Conservation (phyloP, 2,329 filamentous ascomycete genomes). For the Fusarium marasasianum region DNA sequence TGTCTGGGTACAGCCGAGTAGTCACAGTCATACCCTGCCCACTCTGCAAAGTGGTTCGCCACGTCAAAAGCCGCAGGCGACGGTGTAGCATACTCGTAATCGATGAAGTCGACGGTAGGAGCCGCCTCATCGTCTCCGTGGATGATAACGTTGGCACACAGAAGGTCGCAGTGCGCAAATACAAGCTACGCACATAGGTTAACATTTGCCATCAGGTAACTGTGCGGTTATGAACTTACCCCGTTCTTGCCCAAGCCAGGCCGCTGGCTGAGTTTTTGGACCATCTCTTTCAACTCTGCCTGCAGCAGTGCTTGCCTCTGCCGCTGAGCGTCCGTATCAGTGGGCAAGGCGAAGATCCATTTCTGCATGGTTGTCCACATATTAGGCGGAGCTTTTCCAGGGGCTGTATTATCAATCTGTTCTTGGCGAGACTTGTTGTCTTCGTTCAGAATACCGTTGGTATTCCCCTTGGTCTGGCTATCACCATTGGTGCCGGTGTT, state of each 20-base stretch:
- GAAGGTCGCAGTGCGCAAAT: constrained; percentile 93
- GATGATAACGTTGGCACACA: constrained; percentile 97
- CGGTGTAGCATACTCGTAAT: constrained; percentile 97
- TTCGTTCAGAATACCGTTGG: constrained; percentile 40
- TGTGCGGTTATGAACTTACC: constrained; percentile 58
- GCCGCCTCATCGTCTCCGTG: constrained; percentile 55
- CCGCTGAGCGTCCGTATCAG: constrained; percentile 73
- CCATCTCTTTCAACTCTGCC: constrained; percentile 75
- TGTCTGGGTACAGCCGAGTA: constrained; percentile 83
- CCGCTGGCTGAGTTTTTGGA: constrained; percentile 77
- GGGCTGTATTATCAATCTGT: constrained; percentile 62
- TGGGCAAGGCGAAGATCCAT: constrained; percentile 89
- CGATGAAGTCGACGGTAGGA: constrained; percentile 78
- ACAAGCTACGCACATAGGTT: constrained; percentile 67
- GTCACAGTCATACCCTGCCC: constrained; percentile 97
- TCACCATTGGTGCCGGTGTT: constrained; percentile 46
- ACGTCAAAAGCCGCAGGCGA: constrained; percentile 96
- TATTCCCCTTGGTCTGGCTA: constrained; percentile 45
- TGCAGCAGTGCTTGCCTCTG: constrained; percentile 75
- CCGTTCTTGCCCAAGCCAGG: constrained; percentile 79
- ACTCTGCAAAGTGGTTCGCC: constrained; percentile 98
- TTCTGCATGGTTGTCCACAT: constrained; percentile 96
- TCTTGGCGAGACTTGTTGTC: constrained; percentile 47
- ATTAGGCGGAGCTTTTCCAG: constrained; percentile 80
- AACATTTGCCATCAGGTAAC: constrained; percentile 10